Conservation (phyloP, 306 rosid species). For the Quercus agrifolia region DNA sequence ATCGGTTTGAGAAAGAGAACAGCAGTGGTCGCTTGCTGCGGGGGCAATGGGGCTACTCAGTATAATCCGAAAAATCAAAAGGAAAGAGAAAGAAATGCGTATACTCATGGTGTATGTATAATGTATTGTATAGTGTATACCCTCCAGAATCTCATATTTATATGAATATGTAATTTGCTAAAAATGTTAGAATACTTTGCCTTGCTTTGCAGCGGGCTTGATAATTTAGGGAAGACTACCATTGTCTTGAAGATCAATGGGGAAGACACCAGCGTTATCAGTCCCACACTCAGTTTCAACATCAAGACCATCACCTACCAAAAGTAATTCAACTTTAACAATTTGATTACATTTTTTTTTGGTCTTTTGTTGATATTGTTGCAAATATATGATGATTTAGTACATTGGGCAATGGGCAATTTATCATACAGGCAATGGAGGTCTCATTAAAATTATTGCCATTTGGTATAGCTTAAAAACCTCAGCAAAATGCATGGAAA, state of each 20-base stretch:
- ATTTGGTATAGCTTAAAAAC: not conserved
- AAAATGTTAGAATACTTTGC: not conserved
- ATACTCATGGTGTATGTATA: slow-evolving; percentile 78
- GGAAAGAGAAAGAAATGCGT: slow-evolving; percentile 91
- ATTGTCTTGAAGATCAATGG: slow-evolving; percentile 87
- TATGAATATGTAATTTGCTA: not conserved
- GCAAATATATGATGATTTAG: not conserved
- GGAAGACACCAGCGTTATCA: slow-evolving; percentile 90
- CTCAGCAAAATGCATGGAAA: not conserved
- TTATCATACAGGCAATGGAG: not conserved
- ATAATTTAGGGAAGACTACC: slow-evolving; percentile 91
- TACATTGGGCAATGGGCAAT: not conserved
- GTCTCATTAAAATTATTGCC: not conserved
- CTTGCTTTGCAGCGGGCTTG: slow-evolving; percentile 61
- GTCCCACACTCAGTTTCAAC: slow-evolving; percentile 95
- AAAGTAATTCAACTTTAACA: slow-evolving; percentile 36
- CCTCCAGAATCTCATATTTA: not conserved
- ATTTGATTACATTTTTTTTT: not conserved
- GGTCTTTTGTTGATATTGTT: not conserved
- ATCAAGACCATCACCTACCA: slow-evolving; percentile 86
- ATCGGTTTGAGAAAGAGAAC: no score
- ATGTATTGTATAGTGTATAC: no score
- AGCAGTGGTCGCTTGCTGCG: no score
- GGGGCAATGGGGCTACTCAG: slow-evolving; percentile 72
- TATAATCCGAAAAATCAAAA: slow-evolving; percentile 76